Evolutionary conservation across 1,284 basidiomycete genomes (phyloP), one percentile per base, ranked within the genome.

Genomic region (Trametes sp.): DNA sequence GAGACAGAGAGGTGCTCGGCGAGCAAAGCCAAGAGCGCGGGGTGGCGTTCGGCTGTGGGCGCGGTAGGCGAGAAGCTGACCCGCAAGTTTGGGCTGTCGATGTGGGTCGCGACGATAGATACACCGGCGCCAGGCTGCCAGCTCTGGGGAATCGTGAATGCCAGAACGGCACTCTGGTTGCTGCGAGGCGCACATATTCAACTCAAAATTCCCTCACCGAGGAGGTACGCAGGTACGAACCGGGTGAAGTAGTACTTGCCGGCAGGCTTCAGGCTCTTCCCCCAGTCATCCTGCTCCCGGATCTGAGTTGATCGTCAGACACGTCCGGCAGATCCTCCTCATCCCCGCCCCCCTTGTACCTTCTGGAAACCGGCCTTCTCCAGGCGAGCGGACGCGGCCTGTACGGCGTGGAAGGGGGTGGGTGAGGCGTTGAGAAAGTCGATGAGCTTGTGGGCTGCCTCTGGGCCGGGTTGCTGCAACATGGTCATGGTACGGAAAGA

Each of bases 391-490:
- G 83, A 80, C 11, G 93, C 89, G 60, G 90, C 89, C 56, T 86
- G 80, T 0, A 96, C 88, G 0, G 96, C 97, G 74, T 99, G 97
- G 77, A 96, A 98, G 0, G 98, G 97, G 0, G 97, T 98, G 0
- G 98, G 97, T 0, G 93, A 95, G 2, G 90, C 89, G 64, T 98
- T 92, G 33, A 93, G 83, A 66, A 92, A 93, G 54, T 82, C 79
- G 63, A 93, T 75, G 68, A 93, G 85, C 57, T 81, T 84, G 44
- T 81, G 80, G 1, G 89, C 92, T 62, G 88, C 88, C 75, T 92
- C 88, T 50, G 88, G 87, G 57, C 81, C 74, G 64, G 82, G 77
- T 63, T 82, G 80, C 38, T 86, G 72, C 81, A 87, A 83, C 81
- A 84, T 87, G 71, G 61, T 71, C 61, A 63, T 67, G 24, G 63